Percentiles rank a stretch among this genome's conserved stretches.
Evolutionary conservation across 177 flowering plant genomes (phyloP).

Genomic region (Tripterygium wilfordii): DNA sequence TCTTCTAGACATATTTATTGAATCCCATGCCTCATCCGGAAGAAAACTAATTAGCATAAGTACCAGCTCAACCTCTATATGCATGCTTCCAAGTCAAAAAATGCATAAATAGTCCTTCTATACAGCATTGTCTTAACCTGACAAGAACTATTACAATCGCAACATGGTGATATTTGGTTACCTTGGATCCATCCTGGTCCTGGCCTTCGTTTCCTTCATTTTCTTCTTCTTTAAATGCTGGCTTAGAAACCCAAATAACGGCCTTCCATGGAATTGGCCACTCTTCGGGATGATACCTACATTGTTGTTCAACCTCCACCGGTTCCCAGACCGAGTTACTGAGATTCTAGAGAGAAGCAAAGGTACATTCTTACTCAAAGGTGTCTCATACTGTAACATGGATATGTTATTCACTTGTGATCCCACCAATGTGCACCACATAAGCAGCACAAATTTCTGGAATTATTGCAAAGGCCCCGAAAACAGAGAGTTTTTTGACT

Average conservation of each 20-base stretch:
- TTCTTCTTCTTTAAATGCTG: not conserved
- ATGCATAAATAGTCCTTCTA: no score
- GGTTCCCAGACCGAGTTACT: not conserved
- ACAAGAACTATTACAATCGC: no score
- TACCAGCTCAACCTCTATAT: no score
- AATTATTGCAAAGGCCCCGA: slow-evolving; percentile 27
- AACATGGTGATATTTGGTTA: not conserved
- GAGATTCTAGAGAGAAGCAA: not conserved
- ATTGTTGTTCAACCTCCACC: not conserved
- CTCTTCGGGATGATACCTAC: slow-evolving; percentile 4
- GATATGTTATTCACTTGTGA: slow-evolving; percentile 21
- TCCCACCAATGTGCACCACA: slow-evolving; percentile 26
- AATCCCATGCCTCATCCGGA: no score
- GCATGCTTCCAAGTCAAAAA: no score
- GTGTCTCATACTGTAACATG: slow-evolving; percentile 11
- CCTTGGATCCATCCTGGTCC: not conserved
- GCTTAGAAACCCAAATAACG: no score
- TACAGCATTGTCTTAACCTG: no score
- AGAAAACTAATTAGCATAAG: no score
- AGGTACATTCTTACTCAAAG: slow-evolving; percentile 13
- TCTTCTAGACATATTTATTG: no score
- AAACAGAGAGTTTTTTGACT: slow-evolving; percentile 13
- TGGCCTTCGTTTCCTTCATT: not conserved
- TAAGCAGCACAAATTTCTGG: slow-evolving; percentile 18
- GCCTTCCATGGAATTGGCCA: slow-evolving; percentile 1